phyloP scores from a whole-genome alignment of 192 early-diverging fungal genomes.

The Borealophlyctis nickersoniae region DNA sequence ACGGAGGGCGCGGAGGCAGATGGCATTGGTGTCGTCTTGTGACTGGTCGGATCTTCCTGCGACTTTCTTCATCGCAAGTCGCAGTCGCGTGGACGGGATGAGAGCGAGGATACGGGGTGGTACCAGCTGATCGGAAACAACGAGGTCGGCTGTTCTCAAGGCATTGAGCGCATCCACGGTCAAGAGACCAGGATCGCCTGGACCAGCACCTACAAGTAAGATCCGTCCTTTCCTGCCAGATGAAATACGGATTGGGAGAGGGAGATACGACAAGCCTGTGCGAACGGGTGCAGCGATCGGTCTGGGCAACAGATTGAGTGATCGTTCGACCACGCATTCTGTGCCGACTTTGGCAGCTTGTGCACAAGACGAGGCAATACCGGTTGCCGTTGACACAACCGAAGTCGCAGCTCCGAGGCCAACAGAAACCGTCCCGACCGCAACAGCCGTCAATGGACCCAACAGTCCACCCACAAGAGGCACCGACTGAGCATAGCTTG shows the following conservation, averaged over 20 bases:
- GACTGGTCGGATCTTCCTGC: constrained; percentile 60
- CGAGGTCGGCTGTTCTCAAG: constrained; percentile 63
- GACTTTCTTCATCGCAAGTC: constrained; percentile 67
- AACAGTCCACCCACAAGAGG: neutral
- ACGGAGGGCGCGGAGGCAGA: constrained; percentile 66
- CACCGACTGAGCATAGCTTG: neutral
- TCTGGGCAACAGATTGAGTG: neutral
- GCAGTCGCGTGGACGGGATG: neutral
- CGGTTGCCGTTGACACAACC: neutral
- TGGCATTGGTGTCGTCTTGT: constrained; percentile 72
- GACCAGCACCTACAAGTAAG: constrained; percentile 77
- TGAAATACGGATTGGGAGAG: neutral
- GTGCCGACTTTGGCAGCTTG: neutral
- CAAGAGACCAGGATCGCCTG: constrained; percentile 77
- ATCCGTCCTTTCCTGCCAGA: constrained; percentile 25
- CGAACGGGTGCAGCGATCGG: neutral
- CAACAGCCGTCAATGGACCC: neutral
- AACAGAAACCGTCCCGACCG: neutral
- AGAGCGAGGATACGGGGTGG: constrained; percentile 58
- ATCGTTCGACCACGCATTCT: neutral
- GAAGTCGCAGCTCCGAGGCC: neutral
- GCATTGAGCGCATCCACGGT: constrained; percentile 62
- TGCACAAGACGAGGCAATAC: neutral
- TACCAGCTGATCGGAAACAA: constrained; percentile 81
- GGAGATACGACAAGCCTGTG: neutral